A percentile compares a stretch with the other conserved stretches of the same genome.
Conservation (phyloP, 129 eudicot species). For the Centella asiatica region DNA sequence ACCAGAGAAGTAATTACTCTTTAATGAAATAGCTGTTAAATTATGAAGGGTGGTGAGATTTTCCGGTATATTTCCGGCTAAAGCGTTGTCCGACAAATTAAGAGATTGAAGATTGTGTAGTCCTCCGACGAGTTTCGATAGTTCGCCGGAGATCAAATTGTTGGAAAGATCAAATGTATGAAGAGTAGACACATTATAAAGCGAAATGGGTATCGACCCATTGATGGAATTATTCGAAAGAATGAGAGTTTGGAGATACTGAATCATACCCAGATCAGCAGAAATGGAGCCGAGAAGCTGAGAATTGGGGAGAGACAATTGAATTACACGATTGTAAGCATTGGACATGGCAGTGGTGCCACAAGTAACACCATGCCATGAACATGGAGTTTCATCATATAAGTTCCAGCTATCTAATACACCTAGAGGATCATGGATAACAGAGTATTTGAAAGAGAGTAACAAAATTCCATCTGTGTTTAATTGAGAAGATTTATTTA, state of each 20-base stretch:
- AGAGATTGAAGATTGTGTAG: constrained; percentile 35
- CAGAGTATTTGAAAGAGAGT: constrained; percentile 60
- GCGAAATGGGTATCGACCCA: constrained; percentile 61
- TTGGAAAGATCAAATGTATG: constrained; percentile 53
- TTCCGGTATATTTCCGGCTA: constrained; percentile 53
- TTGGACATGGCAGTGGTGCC: constrained; percentile 19
- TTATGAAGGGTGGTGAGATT: constrained; percentile 34
- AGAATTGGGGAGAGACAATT: constrained; percentile 57
- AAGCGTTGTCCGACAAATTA: constrained; percentile 54
- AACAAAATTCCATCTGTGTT: constrained; percentile 60
- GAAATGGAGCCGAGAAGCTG: constrained; percentile 62
- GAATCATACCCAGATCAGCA: constrained; percentile 54
- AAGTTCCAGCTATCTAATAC: constrained; percentile 51
- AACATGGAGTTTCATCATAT: constrained; percentile 58
- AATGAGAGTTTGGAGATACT: constrained; percentile 39
- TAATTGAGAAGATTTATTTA: constrained; percentile 27
- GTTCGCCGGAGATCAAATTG: constrained; percentile 69
- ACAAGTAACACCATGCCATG: constrained; percentile 73
- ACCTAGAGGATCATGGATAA: constrained; percentile 59
- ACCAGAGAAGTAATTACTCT: constrained; percentile 57
- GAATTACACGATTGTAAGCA: constrained; percentile 35
- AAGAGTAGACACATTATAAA: constrained; percentile 40
- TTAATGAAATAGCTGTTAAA: constrained; percentile 46
- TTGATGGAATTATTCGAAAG: constrained; percentile 78
- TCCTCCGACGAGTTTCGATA: constrained; percentile 42